phyloP scores from a whole-genome alignment of 2,329 filamentous ascomycete species.

The Colletotrichum musicola region DNA sequence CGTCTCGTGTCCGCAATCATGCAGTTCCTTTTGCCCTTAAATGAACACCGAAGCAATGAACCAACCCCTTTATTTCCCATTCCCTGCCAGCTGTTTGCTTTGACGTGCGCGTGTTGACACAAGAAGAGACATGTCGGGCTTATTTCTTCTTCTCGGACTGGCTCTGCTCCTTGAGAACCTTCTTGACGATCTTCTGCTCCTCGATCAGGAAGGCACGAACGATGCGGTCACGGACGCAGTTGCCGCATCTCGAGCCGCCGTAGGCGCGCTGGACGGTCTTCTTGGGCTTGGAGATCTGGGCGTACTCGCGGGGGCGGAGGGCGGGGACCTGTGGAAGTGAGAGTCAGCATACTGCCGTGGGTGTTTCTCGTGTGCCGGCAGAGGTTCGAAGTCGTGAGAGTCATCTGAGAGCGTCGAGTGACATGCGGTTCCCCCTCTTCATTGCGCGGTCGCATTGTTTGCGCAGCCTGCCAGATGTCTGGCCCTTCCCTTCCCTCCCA shows the following conservation, averaged over 20 bases:
- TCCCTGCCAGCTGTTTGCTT: conserved; percentile 37
- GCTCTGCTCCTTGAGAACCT: conserved; percentile 99
- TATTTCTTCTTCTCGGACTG: conserved; percentile 78
- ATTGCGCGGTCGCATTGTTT: too few species aligned
- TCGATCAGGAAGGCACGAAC: conserved; percentile 99
- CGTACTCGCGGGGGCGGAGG: conserved; percentile 97
- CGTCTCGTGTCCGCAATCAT: conserved; percentile 58
- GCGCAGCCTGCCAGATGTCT: not conserved
- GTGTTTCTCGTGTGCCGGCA: not conserved
- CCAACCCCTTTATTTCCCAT: conserved; percentile 50
- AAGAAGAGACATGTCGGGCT: conserved; percentile 50
- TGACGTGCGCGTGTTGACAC: conserved; percentile 35
- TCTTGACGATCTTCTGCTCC: conserved; percentile 99
- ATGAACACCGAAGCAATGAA: conserved; percentile 68
- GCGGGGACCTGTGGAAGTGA: conserved; percentile 79
- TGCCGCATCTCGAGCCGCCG: conserved; percentile 97
- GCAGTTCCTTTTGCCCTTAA: conserved; percentile 61
- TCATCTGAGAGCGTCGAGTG: conserved; percentile 23
- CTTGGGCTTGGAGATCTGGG: conserved; percentile 96
- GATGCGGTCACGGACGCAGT: conserved; percentile 98
- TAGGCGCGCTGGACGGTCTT: conserved; percentile 99
- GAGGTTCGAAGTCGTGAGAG: conserved; percentile 1
- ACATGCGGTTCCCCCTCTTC: not conserved
- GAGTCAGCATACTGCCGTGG: conserved; percentile 13
- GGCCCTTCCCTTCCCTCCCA: not conserved